These are phyloP conservation scores for Erodium moschatum DNA, from an alignment of 441 rosid species.

Conservation along the genomic window DNA sequence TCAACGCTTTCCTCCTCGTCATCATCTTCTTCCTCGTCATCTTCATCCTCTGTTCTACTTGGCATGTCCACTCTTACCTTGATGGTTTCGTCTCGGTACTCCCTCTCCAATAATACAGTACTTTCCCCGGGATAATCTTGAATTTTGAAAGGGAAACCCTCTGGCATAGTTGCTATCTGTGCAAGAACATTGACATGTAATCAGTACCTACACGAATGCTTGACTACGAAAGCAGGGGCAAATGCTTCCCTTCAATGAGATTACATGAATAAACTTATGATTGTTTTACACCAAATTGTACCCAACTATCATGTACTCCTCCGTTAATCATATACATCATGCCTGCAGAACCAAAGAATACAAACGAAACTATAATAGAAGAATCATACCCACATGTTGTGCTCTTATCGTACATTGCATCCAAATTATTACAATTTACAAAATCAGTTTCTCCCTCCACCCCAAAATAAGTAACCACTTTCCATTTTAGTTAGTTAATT, in stretches of 20 bases:
- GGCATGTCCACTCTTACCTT: conserved; percentile 51
- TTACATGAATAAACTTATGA: not conserved
- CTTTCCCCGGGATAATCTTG: conserved; percentile 53
- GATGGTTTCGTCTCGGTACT: conserved; percentile 41
- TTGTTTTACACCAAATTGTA: too few relatives aligned
- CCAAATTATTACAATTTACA: not conserved
- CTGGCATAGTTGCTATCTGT: conserved; percentile 40
- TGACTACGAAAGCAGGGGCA: conserved; percentile 5
- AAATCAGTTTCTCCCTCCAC: too few relatives aligned
- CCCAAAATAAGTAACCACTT: too few relatives aligned
- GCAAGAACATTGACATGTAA: not conserved
- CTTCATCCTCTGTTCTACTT: conserved; percentile 12
- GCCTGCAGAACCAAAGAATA: not conserved
- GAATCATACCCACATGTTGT: not conserved
- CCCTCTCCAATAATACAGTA: conserved; percentile 37
- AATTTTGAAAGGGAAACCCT: conserved; percentile 49
- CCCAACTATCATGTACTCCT: not conserved
- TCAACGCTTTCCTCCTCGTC: conserved; percentile 17
- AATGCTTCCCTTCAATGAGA: not conserved
- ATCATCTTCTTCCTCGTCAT: conserved; percentile 15
- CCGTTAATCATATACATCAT: not conserved
- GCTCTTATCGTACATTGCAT: too few relatives aligned
- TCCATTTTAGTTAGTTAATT: too few relatives aligned
- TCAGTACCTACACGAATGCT: not conserved
- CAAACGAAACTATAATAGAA: not conserved